Percentiles rank a stretch among this genome's conserved stretches.
Evolutionary conservation across 2,329 filamentous ascomycete species (phyloP).

Genomic region (Anthostomella pinea): DNA sequence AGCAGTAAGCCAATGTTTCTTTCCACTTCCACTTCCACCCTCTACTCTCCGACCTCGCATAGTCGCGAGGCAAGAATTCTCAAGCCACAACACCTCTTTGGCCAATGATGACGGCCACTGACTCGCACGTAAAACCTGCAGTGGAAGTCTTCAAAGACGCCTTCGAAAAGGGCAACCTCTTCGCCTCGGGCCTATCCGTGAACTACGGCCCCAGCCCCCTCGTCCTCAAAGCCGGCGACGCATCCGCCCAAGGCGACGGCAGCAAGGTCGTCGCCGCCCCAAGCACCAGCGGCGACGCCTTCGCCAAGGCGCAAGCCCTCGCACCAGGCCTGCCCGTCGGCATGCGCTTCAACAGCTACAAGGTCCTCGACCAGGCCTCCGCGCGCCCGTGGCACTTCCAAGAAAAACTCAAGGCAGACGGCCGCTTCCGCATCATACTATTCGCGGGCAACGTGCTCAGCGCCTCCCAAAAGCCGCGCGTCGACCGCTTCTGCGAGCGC

Average conservation of each 20-base stretch:
- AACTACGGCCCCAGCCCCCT: constrained; percentile 57
- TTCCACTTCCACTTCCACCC: not conserved
- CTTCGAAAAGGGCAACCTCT: constrained; percentile 58
- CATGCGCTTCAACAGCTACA: constrained; percentile 56
- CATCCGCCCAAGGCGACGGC: constrained; percentile 44
- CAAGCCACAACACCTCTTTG: too few species aligned
- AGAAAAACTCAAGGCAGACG: constrained; percentile 50
- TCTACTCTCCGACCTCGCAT: not conserved
- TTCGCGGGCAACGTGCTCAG: constrained; percentile 58
- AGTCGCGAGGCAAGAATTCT: not conserved
- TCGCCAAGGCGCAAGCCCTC: constrained; percentile 37
- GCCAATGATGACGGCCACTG: not conserved
- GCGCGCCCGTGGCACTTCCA: constrained; percentile 58
- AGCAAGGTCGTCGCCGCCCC: constrained; percentile 31
- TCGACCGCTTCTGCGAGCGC: constrained; percentile 46
- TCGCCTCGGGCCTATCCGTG: constrained; percentile 54
- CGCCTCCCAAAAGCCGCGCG: constrained; percentile 40
- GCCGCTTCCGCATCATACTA: constrained; percentile 55
- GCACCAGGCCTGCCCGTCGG: constrained; percentile 46
- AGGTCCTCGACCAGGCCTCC: constrained; percentile 56
- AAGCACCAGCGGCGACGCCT: constrained; percentile 12
- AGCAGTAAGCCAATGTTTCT: constrained; percentile 32
- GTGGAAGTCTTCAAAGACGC: constrained; percentile 60
- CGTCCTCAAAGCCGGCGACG: constrained; percentile 49
- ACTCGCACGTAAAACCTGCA: not conserved